These are phyloP conservation scores for Aspergillus thermomutatus DNA, from an alignment of 2,329 filamentous ascomycete genomes.

Conservation along the genomic window DNA sequence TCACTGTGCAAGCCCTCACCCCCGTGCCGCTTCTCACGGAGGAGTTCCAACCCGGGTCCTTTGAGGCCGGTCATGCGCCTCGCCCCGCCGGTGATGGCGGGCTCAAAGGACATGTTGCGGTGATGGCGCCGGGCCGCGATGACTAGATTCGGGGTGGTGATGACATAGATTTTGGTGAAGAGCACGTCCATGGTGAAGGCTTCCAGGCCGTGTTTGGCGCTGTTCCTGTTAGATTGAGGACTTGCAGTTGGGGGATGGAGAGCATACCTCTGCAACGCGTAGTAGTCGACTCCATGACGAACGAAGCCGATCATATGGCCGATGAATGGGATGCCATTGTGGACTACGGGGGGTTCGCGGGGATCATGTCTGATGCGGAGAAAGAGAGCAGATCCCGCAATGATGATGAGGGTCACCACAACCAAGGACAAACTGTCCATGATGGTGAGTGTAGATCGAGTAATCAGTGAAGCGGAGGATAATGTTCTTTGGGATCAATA, in stretches of 20 bases:
- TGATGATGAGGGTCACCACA: neutral
- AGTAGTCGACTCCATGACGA: constrained; percentile 23
- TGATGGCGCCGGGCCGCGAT: constrained; percentile 21
- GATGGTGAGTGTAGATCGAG: neutral
- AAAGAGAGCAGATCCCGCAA: neutral
- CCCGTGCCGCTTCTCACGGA: constrained; percentile 17
- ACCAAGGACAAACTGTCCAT: neutral
- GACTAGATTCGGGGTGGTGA: constrained; percentile 23
- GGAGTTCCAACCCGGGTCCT: constrained; percentile 14
- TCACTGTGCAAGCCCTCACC: constrained; percentile 16
- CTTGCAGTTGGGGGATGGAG: neutral
- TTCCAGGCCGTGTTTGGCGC: constrained; percentile 13
- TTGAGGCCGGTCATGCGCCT: constrained; percentile 18
- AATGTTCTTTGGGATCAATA: neutral
- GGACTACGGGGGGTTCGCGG: constrained; percentile 23
- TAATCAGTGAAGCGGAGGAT: neutral
- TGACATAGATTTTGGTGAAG: constrained; percentile 23
- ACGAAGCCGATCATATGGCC: constrained; percentile 25
- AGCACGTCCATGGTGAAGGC: constrained; percentile 25
- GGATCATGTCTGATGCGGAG: constrained; percentile 14
- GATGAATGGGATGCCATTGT: constrained; percentile 21
- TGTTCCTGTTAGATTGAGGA: constrained; percentile 5
- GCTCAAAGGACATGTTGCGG: constrained; percentile 21
- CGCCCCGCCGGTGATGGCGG: constrained; percentile 16
- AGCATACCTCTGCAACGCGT: constrained; percentile 15